Base-by-base conservation (phyloP, 2,329 filamentous ascomycete species). In the Aspergillus pseudotamarii region DNA sequence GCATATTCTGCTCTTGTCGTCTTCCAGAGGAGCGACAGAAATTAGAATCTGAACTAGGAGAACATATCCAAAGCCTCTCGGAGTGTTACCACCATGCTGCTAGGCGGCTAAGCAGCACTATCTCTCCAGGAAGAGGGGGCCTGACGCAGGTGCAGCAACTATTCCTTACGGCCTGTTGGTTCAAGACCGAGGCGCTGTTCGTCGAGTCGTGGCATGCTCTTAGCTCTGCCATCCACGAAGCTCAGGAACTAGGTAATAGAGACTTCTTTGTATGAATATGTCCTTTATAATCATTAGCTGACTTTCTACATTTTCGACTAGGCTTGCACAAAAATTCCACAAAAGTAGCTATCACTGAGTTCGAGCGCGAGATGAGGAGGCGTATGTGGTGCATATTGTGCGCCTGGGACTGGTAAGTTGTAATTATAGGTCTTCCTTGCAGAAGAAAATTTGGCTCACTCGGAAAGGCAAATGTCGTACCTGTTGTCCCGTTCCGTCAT, bases 131-230 rank as follows among this genome's bases (percentile, higher is more conserved):
- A 0, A 77, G 78, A 57, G 81, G 80, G 1, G 78, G 81, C 3
- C 68, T 84, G 8, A 70, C 75, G 41, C 80, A 83, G 19, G 79
- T 84, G 1, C 82, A 84, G 67, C 83, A 84, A 66, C 72, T 82
- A n/a, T 83, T 84, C 59, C 65, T 84, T 4, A 81, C 78, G 26
- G 77, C 79, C 2, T 74, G 76, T 26, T 85, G 82, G 82, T 79
- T 78, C 50, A 84, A 84, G 63, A 79, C 78, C 4, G 81, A 82
- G 60, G 79, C 78, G 16, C 75, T 76, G 23, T 84, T 83, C 67
- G 77, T 81, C 1, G 81, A 84, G 34, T 77, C 82, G 0, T 84
- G 83, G 83, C 82, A 84, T 73, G 71, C 78, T 3, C 66, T 85
- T 10, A 74, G 78, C 21, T 72, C 72, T 58, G 78, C 79, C 3